These are phyloP conservation scores for Aleurites moluccanus DNA, from an alignment of 441 rosid genomes.

Conservation along the genomic window DNA sequence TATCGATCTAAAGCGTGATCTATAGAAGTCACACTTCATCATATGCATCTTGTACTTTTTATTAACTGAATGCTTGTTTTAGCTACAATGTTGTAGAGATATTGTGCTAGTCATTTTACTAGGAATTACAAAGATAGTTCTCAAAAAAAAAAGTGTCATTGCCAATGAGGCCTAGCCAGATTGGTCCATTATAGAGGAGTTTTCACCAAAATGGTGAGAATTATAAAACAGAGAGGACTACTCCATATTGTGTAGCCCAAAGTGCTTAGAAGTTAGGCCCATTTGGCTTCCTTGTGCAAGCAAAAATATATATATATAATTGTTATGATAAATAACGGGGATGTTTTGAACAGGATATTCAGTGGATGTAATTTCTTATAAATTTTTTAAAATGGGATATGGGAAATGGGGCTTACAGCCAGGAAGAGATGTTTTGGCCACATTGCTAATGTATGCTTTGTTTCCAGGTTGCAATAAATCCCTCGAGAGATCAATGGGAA, in stretches of 20 bases:
- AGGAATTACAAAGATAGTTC: neutral
- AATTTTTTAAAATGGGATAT: conserved; percentile 7
- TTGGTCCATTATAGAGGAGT: neutral
- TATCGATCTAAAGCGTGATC: neutral
- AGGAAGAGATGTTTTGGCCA: conserved; percentile 8
- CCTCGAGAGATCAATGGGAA: conserved; percentile 57
- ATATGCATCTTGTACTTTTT: neutral
- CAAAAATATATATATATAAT: neutral
- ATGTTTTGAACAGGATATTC: neutral
- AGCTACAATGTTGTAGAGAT: neutral
- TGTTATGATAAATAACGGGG: neutral
- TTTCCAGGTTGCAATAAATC: conserved; percentile 72
- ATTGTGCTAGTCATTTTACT: neutral
- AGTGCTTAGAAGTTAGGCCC: too few species aligned
- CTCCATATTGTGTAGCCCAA: neutral
- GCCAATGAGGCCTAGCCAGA: neutral
- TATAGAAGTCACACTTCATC: neutral
- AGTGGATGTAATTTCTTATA: too few species aligned
- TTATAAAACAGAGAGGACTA: neutral
- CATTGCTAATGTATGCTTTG: conserved; percentile 13
- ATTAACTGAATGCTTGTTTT: conserved; percentile 4
- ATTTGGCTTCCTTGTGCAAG: too few species aligned
- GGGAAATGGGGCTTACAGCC: conserved; percentile 1
- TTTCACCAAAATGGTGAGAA: neutral
- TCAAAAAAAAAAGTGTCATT: neutral